Percentiles rank a stretch among this genome's conserved stretches.
phyloP scores from a whole-genome alignment of 345 rosid species.

The Geranium brycei region DNA sequence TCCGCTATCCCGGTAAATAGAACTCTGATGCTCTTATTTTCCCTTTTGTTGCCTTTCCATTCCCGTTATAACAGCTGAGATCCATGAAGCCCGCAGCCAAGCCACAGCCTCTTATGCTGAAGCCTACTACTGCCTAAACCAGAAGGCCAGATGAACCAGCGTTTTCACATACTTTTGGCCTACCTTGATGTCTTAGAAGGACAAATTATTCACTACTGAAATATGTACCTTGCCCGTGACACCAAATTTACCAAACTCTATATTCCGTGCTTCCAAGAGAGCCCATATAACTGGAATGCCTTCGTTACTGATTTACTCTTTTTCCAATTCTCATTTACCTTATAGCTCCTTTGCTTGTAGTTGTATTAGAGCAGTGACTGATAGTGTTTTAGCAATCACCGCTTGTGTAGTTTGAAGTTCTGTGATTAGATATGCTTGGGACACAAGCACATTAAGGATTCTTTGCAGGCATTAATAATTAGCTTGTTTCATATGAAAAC shows the following conservation, averaged over 20 bases:
- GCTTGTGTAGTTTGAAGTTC: slow-evolving; percentile 5
- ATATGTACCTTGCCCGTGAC: slow-evolving; percentile 38
- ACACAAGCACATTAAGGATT: too few relatives aligned
- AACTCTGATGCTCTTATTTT: slow-evolving; percentile 64
- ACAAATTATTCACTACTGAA: slow-evolving; percentile 30
- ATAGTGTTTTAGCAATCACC: slow-evolving; percentile 1
- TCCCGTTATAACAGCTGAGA: slow-evolving; percentile 82
- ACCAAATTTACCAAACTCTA: slow-evolving; percentile 53
- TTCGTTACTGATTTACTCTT: slow-evolving; percentile 25
- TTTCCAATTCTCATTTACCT: slow-evolving; percentile 6
- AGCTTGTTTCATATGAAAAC: background rate
- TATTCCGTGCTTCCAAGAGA: slow-evolving; percentile 26
- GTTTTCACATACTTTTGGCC: slow-evolving; percentile 51
- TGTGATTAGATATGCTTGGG: background rate
- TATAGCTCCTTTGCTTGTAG: slow-evolving; percentile 12
- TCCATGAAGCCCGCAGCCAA: slow-evolving; percentile 88
- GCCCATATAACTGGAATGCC: slow-evolving; percentile 34
- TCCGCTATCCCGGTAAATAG: slow-evolving; percentile 36
- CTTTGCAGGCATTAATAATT: too few relatives aligned
- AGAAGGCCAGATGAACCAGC: slow-evolving; percentile 89
- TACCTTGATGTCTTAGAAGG: slow-evolving; percentile 40
- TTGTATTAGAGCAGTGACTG: slow-evolving; percentile 20
- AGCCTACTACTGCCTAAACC: slow-evolving; percentile 41
- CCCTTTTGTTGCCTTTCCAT: slow-evolving; percentile 55
- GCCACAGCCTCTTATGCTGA: slow-evolving; percentile 27